Evolutionary conservation across 2,329 filamentous ascomycete genomes (phyloP).

Genomic region (Atkinsonella hypoxylon): DNA sequence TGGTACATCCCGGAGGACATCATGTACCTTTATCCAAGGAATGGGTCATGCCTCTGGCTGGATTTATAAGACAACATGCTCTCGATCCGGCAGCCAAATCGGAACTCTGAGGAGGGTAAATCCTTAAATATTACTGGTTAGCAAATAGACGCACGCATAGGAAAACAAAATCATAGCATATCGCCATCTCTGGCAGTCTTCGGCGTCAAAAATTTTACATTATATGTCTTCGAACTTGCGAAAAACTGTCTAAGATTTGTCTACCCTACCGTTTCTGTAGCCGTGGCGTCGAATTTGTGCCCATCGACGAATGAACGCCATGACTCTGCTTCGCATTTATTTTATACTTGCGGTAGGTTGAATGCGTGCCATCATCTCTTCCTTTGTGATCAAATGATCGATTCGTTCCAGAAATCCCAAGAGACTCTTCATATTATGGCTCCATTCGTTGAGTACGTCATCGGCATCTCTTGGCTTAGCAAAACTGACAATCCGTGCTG

Average conservation of each 20-base stretch:
- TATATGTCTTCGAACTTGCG: slow-evolving; percentile 14
- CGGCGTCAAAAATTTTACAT: slow-evolving; percentile 13
- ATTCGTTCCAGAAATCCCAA: slow-evolving; percentile 79
- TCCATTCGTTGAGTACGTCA: slow-evolving; percentile 97
- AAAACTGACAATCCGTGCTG: slow-evolving; percentile 84
- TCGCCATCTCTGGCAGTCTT: too few species aligned
- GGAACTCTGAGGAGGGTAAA: slow-evolving; percentile 11
- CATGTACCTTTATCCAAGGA: slow-evolving; percentile 77
- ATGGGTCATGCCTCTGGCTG: slow-evolving; percentile 63
- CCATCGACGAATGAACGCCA: not conserved
- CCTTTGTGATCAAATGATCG: slow-evolving; percentile 97
- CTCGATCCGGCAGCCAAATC: slow-evolving; percentile 16
- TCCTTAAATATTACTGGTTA: too few species aligned
- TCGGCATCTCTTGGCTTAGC: slow-evolving; percentile 91
- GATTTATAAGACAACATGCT: slow-evolving; percentile 46
- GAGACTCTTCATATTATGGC: slow-evolving; percentile 91
- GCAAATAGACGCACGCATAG: too few species aligned
- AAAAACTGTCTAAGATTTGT: slow-evolving; percentile 23
- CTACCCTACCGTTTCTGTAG: slow-evolving; percentile 9
- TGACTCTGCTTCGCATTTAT: slow-evolving; percentile 13
- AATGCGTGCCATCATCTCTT: slow-evolving; percentile 99
- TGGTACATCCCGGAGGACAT: slow-evolving; percentile 78
- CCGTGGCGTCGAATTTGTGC: not conserved
- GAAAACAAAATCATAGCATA: too few species aligned
- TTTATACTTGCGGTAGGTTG: slow-evolving; percentile 49